Evolutionary conservation across 1,284 basidiomycete genomes (phyloP), one percentile per base, ranked within the genome.

Genomic region (Papiliotrema nemorosa): DNA sequence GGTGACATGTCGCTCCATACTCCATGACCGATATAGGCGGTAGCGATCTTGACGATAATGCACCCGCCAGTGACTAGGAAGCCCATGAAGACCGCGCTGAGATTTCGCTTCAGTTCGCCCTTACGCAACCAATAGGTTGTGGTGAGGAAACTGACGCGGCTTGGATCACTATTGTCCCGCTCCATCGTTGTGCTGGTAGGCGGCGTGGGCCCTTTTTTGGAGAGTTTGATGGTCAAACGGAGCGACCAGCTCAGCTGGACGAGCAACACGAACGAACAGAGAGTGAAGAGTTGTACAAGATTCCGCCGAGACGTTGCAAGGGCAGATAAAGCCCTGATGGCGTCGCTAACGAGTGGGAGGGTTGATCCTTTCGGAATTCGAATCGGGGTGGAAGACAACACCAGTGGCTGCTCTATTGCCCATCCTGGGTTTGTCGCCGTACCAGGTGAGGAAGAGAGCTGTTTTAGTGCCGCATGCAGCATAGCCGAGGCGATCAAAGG

Each of bases 231-330:
- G 69, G 90, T 88, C 36, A 83, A 79, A 75, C 83, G 84, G 66
- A 84, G 82, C 3, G 88, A 90, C 43, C 85, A 81, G 55, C 80
- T 78, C 20, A 89, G 81, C 69, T 92, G 89, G 40, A 85, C 76
- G 38, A 91, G 78, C 22, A 92, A 76, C 43, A 90, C 84, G 21
- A 83, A 81, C 9, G 88, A 85, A 62, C 87, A 87, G 41, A 91
- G 79, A 0, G 85, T 89, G 50, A 86, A 81, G 24, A 90, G 79
- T 61, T 90, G 82, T 26, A 92, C 81, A 29, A 90, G 78, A 61
- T 82, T 84, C 52, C 85, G 82, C 18, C 90, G 82, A 12, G 88
- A 84, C 20, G 82, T 76, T 12, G 86, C 68, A 5, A 91, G 78
- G 1, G 88, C 85, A 31, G 84, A 78, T 2, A 82, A 64, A 6